Percentiles rank a stretch among this genome's conserved stretches.
Evolutionary conservation across 768 basidiomycete species (phyloP).

Genomic region (Auriculariales sp.): DNA sequence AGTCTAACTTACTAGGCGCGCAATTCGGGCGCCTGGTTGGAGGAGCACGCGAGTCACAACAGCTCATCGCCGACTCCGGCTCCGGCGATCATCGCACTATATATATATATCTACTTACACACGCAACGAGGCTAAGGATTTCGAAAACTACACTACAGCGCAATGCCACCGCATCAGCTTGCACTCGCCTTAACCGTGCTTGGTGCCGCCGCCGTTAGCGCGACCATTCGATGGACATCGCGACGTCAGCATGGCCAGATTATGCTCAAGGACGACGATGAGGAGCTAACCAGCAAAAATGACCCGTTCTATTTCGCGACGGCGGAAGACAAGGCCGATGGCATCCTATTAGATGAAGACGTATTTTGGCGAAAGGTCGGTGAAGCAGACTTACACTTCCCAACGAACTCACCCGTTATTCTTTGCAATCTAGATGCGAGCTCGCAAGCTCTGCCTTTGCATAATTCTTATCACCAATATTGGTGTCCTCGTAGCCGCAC

Average conservation of each 20-base stretch:
- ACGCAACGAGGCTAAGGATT: too few relatives aligned
- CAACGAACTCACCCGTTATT: background rate
- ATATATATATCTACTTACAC: too few relatives aligned
- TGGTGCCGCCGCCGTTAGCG: slow-evolving; percentile 28
- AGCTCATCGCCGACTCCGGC: too few relatives aligned
- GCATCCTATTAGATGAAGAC: slow-evolving; percentile 45
- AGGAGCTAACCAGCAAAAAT: slow-evolving; percentile 13
- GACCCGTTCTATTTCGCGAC: slow-evolving; percentile 35
- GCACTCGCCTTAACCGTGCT: slow-evolving; percentile 35
- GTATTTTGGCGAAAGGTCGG: slow-evolving; percentile 45
- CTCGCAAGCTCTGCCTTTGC: slow-evolving; percentile 39
- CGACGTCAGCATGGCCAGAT: slow-evolving; percentile 37
- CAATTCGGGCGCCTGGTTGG: too few relatives aligned
- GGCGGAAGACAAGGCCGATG: slow-evolving; percentile 56
- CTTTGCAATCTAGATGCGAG: slow-evolving; percentile 37
- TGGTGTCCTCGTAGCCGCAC: slow-evolving; percentile 32
- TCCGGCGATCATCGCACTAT: too few relatives aligned
- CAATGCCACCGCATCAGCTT: slow-evolving; percentile 54
- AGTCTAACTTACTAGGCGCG: too few relatives aligned
- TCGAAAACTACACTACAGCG: too few relatives aligned
- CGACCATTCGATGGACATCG: slow-evolving; percentile 23
- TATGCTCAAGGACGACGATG: slow-evolving; percentile 18
- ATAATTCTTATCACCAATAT: slow-evolving; percentile 31
- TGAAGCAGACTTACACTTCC: background rate
- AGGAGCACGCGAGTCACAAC: too few relatives aligned